Base-by-base conservation (phyloP, 192 early-diverging fungal genomes). In the Haplosporangium gracile region DNA sequence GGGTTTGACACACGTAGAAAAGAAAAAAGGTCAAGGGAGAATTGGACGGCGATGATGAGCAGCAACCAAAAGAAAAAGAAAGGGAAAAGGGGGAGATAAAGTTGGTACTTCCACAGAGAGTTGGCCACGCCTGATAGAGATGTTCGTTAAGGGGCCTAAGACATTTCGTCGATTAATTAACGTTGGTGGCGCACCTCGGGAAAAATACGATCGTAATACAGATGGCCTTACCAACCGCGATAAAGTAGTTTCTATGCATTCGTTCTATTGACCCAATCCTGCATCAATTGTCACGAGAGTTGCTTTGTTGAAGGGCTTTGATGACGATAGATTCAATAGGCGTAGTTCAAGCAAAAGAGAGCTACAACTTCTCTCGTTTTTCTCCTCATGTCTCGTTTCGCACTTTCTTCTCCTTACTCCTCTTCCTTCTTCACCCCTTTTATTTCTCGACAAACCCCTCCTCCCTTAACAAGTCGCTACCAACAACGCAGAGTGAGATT, bases 401-500 rank as follows among this genome's bases (percentile, higher is more conserved):
- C 11, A 45, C 10, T 45, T 42, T n/a, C n/a, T 24, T 39, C 16
- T 36, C 55, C 49, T 34, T 71, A 36, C 36, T 36, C 32, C 22
- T 36, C 7, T 24, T 16, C 22, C 24, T 55, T 70, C 38, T 18
- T 5, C 8, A 24, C 0, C 20, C 43, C 43, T 13, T 10, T 15
- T 45, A 45, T 45, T 45, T 45, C 43, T 11, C 43, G 9, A 45
- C 43, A 6, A 13, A 8, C 1, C 2, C 36, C 2, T 36, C n/a
- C n/a, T 36, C 36, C 36, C 36, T 36, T 36, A 38, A 74, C 45
- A 42, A 53, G 39, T 29, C 34, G 26, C 29, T 11, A n/a, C 24
- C 40, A 42, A 26, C 32, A 81, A 71, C 18, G 22, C 29, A 76
- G 70, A 82, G 71, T 73, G 69, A 70, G 81, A 75, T 5, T 55